Conservation (phyloP, 2,329 filamentous ascomycete genomes). For the Aureobasidium sp. region DNA sequence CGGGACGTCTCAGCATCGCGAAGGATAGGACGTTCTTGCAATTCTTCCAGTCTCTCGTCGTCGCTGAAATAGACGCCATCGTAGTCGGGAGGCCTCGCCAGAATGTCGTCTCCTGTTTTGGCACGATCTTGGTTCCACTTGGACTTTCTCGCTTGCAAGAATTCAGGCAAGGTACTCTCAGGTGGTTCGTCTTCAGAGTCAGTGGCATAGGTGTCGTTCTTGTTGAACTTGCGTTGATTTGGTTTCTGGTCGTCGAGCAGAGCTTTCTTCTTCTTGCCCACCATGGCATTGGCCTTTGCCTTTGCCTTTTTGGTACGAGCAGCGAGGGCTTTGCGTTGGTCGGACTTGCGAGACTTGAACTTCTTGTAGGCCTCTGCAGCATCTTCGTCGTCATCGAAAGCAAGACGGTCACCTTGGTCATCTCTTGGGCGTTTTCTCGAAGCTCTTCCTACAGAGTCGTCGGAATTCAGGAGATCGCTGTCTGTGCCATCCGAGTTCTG, state of each 20-base stretch:
- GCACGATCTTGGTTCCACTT: slow-evolving; percentile 59
- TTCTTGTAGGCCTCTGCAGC: slow-evolving; percentile 51
- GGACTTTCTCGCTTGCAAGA: slow-evolving; percentile 61
- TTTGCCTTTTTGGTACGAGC: slow-evolving; percentile 44
- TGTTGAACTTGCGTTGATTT: background rate
- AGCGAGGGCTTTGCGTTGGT: slow-evolving; percentile 46
- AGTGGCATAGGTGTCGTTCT: slow-evolving; percentile 24
- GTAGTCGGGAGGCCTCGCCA: slow-evolving; percentile 72
- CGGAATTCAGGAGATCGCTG: background rate
- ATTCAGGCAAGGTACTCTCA: slow-evolving; percentile 61
- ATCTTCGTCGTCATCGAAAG: slow-evolving; percentile 43
- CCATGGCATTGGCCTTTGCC: slow-evolving; percentile 34
- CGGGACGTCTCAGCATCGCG: slow-evolving; percentile 57
- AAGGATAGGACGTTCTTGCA: slow-evolving; percentile 67
- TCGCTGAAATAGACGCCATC: slow-evolving; percentile 71
- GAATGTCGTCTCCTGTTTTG: slow-evolving; percentile 56
- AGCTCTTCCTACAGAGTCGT: background rate
- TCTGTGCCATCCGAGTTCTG: slow-evolving; percentile 3
- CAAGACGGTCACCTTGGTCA: slow-evolving; percentile 7
- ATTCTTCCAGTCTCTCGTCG: slow-evolving; percentile 53
- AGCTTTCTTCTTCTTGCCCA: slow-evolving; percentile 25
- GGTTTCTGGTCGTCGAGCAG: slow-evolving; percentile 16
- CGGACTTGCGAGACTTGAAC: slow-evolving; percentile 55
- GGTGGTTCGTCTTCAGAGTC: slow-evolving; percentile 47
- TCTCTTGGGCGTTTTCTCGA: background rate